These are phyloP conservation scores for Lipomyces orientalis DNA, from an alignment of 805 yeast species.

Conservation along the genomic window DNA sequence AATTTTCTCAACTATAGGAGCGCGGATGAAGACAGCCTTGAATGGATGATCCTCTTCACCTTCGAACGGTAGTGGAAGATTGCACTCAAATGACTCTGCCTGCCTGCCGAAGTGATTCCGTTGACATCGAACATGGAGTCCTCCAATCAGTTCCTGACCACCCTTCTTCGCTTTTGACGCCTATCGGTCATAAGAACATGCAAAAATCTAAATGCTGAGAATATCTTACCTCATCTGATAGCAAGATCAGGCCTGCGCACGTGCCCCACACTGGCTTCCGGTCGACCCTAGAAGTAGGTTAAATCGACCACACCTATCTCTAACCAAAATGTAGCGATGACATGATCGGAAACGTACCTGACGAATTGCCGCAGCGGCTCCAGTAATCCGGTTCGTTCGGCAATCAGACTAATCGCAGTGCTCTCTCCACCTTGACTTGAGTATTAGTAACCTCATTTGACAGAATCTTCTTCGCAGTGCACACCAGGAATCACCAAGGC, in stretches of 20 bases:
- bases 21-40: conserved; percentile 67
- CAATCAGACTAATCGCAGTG: conserved; percentile 70
- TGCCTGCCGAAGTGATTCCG: conserved; percentile 84
- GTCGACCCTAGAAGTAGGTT: conserved; percentile 20
- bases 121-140: conserved; percentile 65
- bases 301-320: background rate
- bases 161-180: conserved; percentile 54
- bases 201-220: background rate
- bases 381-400: conserved; percentile 66
- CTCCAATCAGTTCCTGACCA: conserved; percentile 65
- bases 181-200: conserved; percentile 39
- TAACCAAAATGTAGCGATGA: background rate
- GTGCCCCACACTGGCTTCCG: conserved; percentile 80
- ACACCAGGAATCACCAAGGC: conserved; percentile 72
- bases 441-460: background rate
- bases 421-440: conserved; percentile 59
- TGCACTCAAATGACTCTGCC: conserved; percentile 61
- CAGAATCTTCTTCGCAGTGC: background rate
- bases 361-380: conserved; percentile 61
- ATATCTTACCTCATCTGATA: conserved; percentile 53
- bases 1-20: conserved; percentile 64
- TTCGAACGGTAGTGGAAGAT: conserved; percentile 29
- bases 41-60: conserved; percentile 43
- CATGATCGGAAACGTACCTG: conserved; percentile 40
- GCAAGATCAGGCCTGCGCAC: conserved; percentile 79